phyloP scores from a whole-genome alignment of 1,139 yeast genomes.

The Sugiyamaella castrensis region DNA sequence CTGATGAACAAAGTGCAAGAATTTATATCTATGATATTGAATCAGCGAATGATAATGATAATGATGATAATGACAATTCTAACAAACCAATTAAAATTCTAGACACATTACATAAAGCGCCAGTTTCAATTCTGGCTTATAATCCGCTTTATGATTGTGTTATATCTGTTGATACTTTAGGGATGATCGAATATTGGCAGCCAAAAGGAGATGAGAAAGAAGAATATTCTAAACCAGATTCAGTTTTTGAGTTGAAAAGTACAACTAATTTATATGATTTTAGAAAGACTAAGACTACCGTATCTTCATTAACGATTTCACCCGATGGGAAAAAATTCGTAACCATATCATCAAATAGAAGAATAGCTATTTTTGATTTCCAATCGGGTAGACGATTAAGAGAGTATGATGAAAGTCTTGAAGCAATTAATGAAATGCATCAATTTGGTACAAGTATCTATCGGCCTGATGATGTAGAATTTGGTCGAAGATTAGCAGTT shows the following conservation, averaged over 20 bases:
- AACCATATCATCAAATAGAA: slow-evolving; percentile 39
- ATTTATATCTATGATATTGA: slow-evolving; percentile 33
- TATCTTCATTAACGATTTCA: slow-evolving; percentile 30
- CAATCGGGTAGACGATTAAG: slow-evolving; percentile 39
- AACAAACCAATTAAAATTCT: slow-evolving; percentile 23
- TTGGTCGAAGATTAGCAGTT: slow-evolving; percentile 32
- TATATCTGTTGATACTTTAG: slow-evolving; percentile 42
- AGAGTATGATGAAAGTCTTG: slow-evolving; percentile 39
- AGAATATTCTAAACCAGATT: slow-evolving; percentile 24
- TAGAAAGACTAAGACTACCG: slow-evolving; percentile 37
- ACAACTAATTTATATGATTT: slow-evolving; percentile 46
- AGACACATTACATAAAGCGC: slow-evolving; percentile 35
- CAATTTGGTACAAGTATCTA: slow-evolving; percentile 30
- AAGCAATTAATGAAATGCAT: slow-evolving; percentile 31
- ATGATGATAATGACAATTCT: slow-evolving; percentile 22
- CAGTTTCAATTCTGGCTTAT: slow-evolving; percentile 36
- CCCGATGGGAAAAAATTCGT: slow-evolving; percentile 34
- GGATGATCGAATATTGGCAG: slow-evolving; percentile 49
- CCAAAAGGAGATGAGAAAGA: slow-evolving; percentile 23
- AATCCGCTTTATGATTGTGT: slow-evolving; percentile 37
- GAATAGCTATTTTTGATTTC: slow-evolving; percentile 39
- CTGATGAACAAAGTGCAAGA: slow-evolving; percentile 30
- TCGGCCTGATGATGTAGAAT: slow-evolving; percentile 32
- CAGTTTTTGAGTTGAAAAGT: slow-evolving; percentile 41
- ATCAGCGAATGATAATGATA: slow-evolving; percentile 6